phyloP scores from a whole-genome alignment of 2,329 filamentous ascomycete species.

The Esteya vermicola region DNA sequence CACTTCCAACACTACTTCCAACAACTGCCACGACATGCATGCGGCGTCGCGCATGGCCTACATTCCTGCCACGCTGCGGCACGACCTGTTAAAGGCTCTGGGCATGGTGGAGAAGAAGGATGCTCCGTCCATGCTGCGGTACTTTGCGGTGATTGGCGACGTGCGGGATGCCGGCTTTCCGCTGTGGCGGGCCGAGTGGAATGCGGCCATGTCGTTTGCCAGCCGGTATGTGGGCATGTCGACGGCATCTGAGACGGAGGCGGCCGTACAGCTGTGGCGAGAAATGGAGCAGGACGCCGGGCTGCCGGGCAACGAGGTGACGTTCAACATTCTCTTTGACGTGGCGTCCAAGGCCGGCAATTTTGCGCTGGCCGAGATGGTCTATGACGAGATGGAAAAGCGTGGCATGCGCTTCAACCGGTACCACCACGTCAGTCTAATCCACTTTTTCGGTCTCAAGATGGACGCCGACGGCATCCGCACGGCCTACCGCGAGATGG shows the following conservation, averaged over 20 bases:
- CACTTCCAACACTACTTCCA: conserved; percentile 33
- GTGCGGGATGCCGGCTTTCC: conserved; percentile 61
- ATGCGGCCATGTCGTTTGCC: conserved; percentile 65
- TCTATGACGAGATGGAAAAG: conserved; percentile 65
- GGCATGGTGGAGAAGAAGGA: conserved; percentile 45
- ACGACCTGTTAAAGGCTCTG: conserved; percentile 52
- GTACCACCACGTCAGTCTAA: conserved; percentile 67
- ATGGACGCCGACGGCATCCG: conserved; percentile 61
- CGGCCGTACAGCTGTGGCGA: conserved; percentile 65
- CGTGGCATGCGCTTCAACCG: conserved; percentile 59
- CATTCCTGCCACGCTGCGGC: conserved; percentile 37
- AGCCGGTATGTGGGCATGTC: conserved; percentile 52
- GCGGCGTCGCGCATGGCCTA: conserved; percentile 32
- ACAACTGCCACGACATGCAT: conserved; percentile 28
- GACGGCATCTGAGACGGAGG: conserved; percentile 45
- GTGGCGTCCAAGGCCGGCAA: conserved; percentile 76
- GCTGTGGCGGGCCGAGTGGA: conserved; percentile 62
- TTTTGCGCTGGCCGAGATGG: conserved; percentile 68
- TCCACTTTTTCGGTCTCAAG: conserved; percentile 70
- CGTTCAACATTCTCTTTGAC: conserved; percentile 88
- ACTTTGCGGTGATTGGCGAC: conserved; percentile 72
- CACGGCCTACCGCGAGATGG: conserved; percentile 65
- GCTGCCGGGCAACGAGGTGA: conserved; percentile 56
- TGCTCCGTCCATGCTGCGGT: conserved; percentile 57
- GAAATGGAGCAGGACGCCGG: conserved; percentile 71